phyloP scores from a whole-genome alignment of 208 protist species.

The Trypanosoma scelopori region DNA sequence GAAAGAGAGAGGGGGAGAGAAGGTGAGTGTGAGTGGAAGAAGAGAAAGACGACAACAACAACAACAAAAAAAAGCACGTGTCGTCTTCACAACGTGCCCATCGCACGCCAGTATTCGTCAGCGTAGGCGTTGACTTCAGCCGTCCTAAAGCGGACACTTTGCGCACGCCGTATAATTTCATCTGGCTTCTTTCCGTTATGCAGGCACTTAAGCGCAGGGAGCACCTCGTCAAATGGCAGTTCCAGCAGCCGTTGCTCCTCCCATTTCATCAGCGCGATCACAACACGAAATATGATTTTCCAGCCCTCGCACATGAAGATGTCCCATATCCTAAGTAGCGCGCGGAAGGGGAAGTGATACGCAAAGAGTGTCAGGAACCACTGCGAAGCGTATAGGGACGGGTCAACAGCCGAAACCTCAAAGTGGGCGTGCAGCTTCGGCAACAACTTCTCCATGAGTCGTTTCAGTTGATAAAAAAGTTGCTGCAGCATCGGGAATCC shows the following conservation, averaged over 20 bases:
- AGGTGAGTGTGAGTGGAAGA: too few species aligned
- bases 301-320: conserved; percentile 92
- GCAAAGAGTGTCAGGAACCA: conserved; percentile 94
- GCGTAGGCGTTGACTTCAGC: conserved; percentile 76
- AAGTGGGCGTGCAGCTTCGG: conserved; percentile 81
- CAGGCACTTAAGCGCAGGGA: conserved; percentile 82
- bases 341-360: conserved; percentile 85
- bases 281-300: conserved; percentile 93
- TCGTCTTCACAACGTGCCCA: background rate
- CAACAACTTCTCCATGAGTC: conserved; percentile 69
- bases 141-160: conserved; percentile 88
- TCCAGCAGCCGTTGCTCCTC: conserved; percentile 74
- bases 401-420: conserved; percentile 64
- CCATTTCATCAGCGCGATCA: conserved; percentile 88
- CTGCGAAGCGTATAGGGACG: conserved; percentile 90
- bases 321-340: conserved; percentile 91
- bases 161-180: conserved; percentile 70
- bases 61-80: conserved; percentile 1
- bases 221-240: conserved; percentile 73
- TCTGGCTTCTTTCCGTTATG: conserved; percentile 82
- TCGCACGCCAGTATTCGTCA: conserved; percentile 72
- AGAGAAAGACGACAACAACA: too few species aligned
- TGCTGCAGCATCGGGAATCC: conserved; percentile 90
- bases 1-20: too few species aligned
- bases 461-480: conserved; percentile 88